Evolutionary conservation across 2,329 filamentous ascomycete species (phyloP), one percentile per base, ranked within the genome.

Genomic region (Cercospora janseana): DNA sequence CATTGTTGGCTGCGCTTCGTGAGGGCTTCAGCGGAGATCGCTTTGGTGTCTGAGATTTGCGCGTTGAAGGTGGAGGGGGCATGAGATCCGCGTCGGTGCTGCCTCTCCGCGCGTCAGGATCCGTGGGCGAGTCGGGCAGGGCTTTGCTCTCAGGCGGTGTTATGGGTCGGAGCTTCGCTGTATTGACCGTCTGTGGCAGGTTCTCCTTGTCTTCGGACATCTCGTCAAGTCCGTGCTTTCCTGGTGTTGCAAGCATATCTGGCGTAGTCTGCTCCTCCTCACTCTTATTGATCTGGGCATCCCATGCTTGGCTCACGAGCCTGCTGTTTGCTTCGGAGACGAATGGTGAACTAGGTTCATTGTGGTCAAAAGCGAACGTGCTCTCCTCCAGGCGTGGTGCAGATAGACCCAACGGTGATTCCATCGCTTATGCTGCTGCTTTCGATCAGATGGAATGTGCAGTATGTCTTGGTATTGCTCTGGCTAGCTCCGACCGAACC

Each of bases 321-420:
- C 66, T 57, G 59, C 60, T 58, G 13, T 71, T 70, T 43, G 76
- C 60, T 46, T 75, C 69, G 32, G 69, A 65, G n/a, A 74, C 61
- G 59, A 77, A 78, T 10, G 75, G 75, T 28, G 75, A 77, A 48
- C 73, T 76, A 4, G 68, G 69, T 13, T 61, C 61, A 40, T 63
- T 59, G 34, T 73, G 67, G 55, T 73, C 65, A 15, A 64, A 50
- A 21, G 51, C 26, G 42, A 57, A 26, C 31, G 55, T 53, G 54
- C 59, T 58, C 43, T 54, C 51, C 12, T 60, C 59, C 8, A 26
- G 32, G 27, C 51, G 49, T 7, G 49, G 44, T 8, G 41, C 21
- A 12, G 42, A 24, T 32, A 51, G 52, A 13, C 38, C 38, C 13
- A 53, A 51, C 9, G 60, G 56, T 13, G 55, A 59, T 6, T 62